Conservation (phyloP, 139 green algal genomes). For the Chlamydomonas incerta region DNA sequence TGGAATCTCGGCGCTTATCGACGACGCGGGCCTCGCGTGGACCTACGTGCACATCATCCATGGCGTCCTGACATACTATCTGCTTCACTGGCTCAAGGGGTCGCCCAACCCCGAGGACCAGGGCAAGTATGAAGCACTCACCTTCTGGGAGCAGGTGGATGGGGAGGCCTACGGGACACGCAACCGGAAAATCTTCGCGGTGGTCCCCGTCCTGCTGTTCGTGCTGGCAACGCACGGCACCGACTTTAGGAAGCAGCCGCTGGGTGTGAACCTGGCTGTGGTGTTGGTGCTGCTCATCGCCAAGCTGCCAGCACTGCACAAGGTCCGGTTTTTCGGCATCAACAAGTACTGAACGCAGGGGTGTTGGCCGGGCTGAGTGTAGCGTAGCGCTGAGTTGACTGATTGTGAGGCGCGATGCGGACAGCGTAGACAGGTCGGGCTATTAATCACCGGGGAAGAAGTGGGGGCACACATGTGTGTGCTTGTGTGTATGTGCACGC, state of each 20-base stretch:
- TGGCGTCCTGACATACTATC: constrained; percentile 84
- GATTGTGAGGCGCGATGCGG: too few species aligned
- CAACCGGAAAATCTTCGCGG: constrained; percentile 92
- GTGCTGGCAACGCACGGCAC: constrained; percentile 86
- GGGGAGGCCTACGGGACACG: constrained; percentile 73
- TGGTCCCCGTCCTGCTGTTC: constrained; percentile 86
- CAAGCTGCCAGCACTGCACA: constrained; percentile 90
- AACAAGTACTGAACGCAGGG: constrained; percentile 60
- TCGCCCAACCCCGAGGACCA: constrained; percentile 80
- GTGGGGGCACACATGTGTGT: too few species aligned
- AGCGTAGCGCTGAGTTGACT: too few species aligned
- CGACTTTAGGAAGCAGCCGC: constrained; percentile 87
- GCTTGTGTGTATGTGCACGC: too few species aligned
- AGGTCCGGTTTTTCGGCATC: constrained; percentile 68
- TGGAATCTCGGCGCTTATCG: constrained; percentile 69
- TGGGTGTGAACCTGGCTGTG: constrained; percentile 87
- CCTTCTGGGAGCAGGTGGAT: constrained; percentile 92
- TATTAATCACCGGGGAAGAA: too few species aligned
- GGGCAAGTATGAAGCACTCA: constrained; percentile 88
- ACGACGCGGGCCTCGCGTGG: constrained; percentile 88
- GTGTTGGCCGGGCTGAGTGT: too few species aligned
- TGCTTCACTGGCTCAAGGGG: constrained; percentile 93
- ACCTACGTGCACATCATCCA: constrained; percentile 90
- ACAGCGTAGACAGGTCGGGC: too few species aligned
- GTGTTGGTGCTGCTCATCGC: constrained; percentile 85